Evolutionary conservation across 768 basidiomycete species (phyloP).

Genomic region (Tylopilus balloui): DNA sequence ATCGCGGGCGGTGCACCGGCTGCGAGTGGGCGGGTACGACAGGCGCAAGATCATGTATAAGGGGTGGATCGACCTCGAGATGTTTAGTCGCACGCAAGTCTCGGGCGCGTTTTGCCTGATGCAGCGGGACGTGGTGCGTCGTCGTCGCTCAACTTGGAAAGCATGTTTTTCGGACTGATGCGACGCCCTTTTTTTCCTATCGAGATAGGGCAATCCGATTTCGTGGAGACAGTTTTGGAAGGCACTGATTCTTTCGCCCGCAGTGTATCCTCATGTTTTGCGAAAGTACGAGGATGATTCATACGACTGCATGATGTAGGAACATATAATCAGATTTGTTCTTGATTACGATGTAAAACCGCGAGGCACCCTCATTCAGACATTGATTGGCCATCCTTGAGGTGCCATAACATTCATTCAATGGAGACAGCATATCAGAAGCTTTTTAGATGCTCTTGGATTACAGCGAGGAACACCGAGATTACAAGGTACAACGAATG

Average conservation of each 20-base stretch:
- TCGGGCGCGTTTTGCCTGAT: conserved; percentile 67
- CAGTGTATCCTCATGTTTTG: conserved; percentile 57
- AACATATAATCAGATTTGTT: background rate
- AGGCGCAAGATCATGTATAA: conserved; percentile 59
- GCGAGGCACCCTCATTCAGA: no score
- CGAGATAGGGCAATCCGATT: conserved; percentile 65
- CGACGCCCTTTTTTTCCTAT: background rate
- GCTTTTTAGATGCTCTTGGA: conserved; percentile 6
- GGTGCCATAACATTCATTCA: no score
- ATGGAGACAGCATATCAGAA: no score
- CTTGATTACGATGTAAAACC: background rate
- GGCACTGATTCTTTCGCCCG: conserved; percentile 45
- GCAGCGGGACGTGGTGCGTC: conserved; percentile 60
- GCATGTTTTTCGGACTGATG: background rate
- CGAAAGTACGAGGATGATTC: conserved; percentile 9
- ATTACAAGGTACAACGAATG: conserved; percentile 28
- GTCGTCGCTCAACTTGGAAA: background rate
- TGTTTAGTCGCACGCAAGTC: conserved; percentile 44
- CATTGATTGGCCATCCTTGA: no score
- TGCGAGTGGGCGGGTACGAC: conserved; percentile 71
- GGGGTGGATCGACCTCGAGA: conserved; percentile 72
- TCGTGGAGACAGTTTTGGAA: conserved; percentile 80
- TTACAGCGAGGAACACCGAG: conserved; percentile 15
- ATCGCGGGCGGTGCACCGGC: conserved; percentile 24
- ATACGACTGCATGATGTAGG: background rate